Evolutionary conservation across 306 rosid genomes (phyloP).

Genomic region (Castanea sativa): DNA sequence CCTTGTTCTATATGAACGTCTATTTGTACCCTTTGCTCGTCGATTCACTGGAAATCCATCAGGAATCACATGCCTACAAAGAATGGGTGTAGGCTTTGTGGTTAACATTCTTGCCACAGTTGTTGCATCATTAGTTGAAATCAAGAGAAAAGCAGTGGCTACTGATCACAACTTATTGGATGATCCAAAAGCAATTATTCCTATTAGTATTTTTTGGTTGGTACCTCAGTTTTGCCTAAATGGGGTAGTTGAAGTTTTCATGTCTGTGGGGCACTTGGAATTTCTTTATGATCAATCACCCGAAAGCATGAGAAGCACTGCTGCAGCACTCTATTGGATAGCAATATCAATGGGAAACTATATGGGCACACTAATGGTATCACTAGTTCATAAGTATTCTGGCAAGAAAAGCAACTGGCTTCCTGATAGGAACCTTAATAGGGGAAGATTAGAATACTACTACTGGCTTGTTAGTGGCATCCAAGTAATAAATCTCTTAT

Average conservation of each 20-base stretch:
- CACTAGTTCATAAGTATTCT: slow-evolving; percentile 47
- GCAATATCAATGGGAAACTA: slow-evolving; percentile 54
- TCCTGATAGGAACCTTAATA: slow-evolving; percentile 71
- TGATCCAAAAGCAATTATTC: slow-evolving; percentile 53
- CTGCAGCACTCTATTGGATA: slow-evolving; percentile 59
- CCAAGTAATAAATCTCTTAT: slow-evolving; percentile 55
- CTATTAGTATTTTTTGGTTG: slow-evolving; percentile 75
- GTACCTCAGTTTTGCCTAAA: slow-evolving; percentile 65
- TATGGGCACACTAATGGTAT: slow-evolving; percentile 52
- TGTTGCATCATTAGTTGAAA: slow-evolving; percentile 57
- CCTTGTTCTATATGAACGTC: slow-evolving; percentile 63
- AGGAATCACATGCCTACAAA: slow-evolving; percentile 73
- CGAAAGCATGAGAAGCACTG: slow-evolving; percentile 75
- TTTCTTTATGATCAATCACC: slow-evolving; percentile 82
- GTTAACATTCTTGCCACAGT: slow-evolving; percentile 56
- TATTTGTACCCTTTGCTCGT: slow-evolving; percentile 53
- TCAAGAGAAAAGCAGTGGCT: slow-evolving; percentile 55
- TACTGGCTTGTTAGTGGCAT: slow-evolving; percentile 65
- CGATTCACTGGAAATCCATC: slow-evolving; percentile 57
- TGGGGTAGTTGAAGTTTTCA: slow-evolving; percentile 67
- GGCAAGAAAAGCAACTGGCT: slow-evolving; percentile 58
- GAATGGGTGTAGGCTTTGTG: slow-evolving; percentile 74
- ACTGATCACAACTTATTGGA: slow-evolving; percentile 45
- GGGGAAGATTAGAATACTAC: slow-evolving; percentile 65
- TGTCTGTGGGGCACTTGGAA: slow-evolving; percentile 77